These are phyloP conservation scores for Rhynchosporium graminicola DNA, from an alignment of 2,329 filamentous ascomycete genomes.

Conservation along the genomic window DNA sequence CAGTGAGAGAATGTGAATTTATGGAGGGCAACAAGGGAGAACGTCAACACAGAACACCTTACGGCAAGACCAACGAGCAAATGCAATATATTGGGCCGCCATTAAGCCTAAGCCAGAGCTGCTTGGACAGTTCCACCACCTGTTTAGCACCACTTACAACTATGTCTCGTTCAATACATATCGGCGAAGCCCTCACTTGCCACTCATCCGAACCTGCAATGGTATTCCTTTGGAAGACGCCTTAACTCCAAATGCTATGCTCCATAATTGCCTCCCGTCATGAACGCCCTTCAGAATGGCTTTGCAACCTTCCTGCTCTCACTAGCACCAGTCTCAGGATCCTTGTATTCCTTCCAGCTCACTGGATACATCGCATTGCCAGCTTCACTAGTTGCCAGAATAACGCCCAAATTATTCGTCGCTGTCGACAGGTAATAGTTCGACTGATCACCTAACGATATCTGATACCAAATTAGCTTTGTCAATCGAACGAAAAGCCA, in stretches of 20 bases:
- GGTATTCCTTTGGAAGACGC: slow-evolving; percentile 10
- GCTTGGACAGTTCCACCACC: no score
- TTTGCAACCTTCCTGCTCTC: slow-evolving; percentile 93
- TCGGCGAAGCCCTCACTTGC: not conserved
- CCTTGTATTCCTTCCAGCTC: slow-evolving; percentile 93
- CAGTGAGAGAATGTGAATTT: no score
- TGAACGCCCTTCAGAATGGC: slow-evolving; percentile 60
- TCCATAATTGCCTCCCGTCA: not conserved
- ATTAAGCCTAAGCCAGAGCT: no score
- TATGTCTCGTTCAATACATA: not conserved
- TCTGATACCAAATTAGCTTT: slow-evolving; percentile 54
- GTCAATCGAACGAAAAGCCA: not conserved
- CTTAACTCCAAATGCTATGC: slow-evolving; percentile 21
- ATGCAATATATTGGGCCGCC: no score
- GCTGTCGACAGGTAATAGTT: slow-evolving; percentile 96
- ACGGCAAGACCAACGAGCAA: no score
- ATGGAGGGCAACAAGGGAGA: no score
- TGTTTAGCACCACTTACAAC: not conserved
- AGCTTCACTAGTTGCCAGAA: slow-evolving; percentile 85
- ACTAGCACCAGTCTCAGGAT: slow-evolving; percentile 72
- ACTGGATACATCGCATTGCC: slow-evolving; percentile 91
- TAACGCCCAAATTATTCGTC: slow-evolving; percentile 86
- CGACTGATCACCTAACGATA: slow-evolving; percentile 87
- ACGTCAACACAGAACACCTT: no score
- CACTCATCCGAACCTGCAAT: not conserved